Conservation (phyloP, 1,284 basidiomycete genomes). For the Irpex sp. region DNA sequence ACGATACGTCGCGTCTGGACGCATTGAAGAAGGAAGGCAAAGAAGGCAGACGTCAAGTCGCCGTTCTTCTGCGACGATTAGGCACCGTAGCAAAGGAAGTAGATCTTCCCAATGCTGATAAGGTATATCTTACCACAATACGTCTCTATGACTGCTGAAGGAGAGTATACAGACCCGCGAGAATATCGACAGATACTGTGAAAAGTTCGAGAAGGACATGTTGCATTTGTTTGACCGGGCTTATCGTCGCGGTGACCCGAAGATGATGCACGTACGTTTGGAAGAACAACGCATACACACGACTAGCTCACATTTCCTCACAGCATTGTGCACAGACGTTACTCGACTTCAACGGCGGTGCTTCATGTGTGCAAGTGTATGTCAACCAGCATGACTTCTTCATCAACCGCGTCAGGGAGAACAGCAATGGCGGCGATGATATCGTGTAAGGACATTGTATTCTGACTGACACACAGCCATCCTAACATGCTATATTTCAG, state of each 20-base stretch:
- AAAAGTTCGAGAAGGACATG: conserved; percentile 99
- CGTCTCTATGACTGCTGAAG: neutral
- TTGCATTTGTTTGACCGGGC: conserved; percentile 92
- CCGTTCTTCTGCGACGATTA: conserved; percentile 84
- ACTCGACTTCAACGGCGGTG: conserved; percentile 96
- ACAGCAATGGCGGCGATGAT: conserved; percentile 48
- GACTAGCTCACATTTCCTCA: neutral
- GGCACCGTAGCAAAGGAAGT: conserved; percentile 90
- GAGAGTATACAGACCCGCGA: conserved; percentile 61
- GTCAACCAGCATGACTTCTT: conserved; percentile 99
- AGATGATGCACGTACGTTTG: conserved; percentile 91
- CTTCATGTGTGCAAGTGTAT: conserved; percentile 96
- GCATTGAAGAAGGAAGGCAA: conserved; percentile 80
- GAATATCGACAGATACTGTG: conserved; percentile 92
- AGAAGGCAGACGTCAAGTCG: conserved; percentile 85
- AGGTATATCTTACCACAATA: conserved; percentile 40
- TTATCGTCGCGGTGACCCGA: conserved; percentile 94
- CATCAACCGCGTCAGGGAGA: conserved; percentile 80
- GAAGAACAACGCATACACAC: neutral
- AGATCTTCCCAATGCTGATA: conserved; percentile 76
- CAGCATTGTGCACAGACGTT: conserved; percentile 97
- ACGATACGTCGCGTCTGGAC: conserved; percentile 77
- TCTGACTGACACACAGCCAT: neutral
- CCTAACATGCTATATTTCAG: conserved; percentile 33
- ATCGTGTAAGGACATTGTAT: conserved; percentile 57